phyloP scores from a whole-genome alignment of 345 rosid genomes.

The Sapria himalayana region DNA sequence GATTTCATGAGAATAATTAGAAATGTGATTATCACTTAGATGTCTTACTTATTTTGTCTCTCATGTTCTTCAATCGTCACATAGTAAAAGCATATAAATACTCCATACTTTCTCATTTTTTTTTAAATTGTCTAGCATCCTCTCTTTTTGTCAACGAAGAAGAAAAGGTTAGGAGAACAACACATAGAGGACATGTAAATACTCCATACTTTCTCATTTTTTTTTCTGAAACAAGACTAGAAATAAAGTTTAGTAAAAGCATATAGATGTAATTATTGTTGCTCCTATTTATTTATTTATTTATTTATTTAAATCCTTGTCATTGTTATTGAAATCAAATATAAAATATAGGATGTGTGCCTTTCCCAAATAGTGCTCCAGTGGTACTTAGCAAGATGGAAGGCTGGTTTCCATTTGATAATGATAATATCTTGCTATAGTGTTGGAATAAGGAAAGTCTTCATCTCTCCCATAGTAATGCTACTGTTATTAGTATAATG shows the following conservation, averaged over 20 bases:
- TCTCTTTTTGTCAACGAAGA: no score
- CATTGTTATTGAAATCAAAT: neutral
- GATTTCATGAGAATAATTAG: no score
- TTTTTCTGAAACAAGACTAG: slow-evolving; percentile 57
- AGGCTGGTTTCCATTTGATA: slow-evolving; percentile 99
- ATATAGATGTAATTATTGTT: no score
- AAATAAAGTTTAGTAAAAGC: slow-evolving; percentile 77
- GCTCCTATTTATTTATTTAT: no score
- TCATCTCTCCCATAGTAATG: no score
- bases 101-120: slow-evolving; percentile 44
- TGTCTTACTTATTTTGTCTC: no score
- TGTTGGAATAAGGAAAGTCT: slow-evolving; percentile 68
- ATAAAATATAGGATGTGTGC: slow-evolving; percentile 60
- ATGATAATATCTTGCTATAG: slow-evolving; percentile 67
- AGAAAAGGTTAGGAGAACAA: slow-evolving; percentile 51
- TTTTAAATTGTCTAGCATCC: no score
- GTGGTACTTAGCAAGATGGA: slow-evolving; percentile 97
- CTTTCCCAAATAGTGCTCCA: slow-evolving; percentile 67
- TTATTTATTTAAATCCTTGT: no score
- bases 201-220: slow-evolving; percentile 39
- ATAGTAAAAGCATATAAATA: slow-evolving; percentile 53
- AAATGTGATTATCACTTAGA: no score
- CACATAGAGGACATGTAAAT: slow-evolving; percentile 56
- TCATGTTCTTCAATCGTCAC: no score
- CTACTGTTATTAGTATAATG: no score